Base-by-base conservation (phyloP, 331 rosid species). In the Quercus tomentella region DNA sequence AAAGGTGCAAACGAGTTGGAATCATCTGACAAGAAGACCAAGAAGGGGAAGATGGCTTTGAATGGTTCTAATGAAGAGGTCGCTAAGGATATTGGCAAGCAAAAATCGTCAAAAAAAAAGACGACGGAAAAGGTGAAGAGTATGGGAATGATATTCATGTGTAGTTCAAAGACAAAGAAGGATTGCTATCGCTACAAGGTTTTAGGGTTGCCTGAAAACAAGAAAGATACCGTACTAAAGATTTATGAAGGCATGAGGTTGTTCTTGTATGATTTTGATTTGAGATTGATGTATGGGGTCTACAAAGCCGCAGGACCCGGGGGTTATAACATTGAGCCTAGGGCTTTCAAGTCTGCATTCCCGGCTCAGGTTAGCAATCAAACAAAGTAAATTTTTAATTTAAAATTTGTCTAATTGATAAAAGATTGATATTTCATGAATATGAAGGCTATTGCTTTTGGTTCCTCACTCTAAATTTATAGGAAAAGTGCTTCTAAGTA, bases 351-450 rank as follows among this genome's bases (percentile, higher is more conserved):
- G 52, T 18, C 72, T 33, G 26, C 52, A 23, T 67, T 67, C 52
- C 72, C 52, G 25, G 72, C 72, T 35, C 72, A 67, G 72, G 72
- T 67, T 35, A 67, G 72, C 37, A 67, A 67, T 67, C 72, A 35
- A 25, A 4, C 70, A 63, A 26, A 15, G 20, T 16, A 12, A 63
- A 25, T 15, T 33, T 35, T 67, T 67, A 67, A n/a, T 20, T 9
- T 67, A 4, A 15, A 20, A 33, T 14, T 33, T 33, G 0, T 31
- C 25, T 31, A 67, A 15, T 67, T 67, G 51, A 33, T 33, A 67
- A 23, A 35, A 1, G 26, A 18, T 67, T 67, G 72, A 67, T 67
- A 5, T n/a, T 35, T 33, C 52, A 18, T 67, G 52, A 67, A 33
- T 67, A 20, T n/a, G 51, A 22, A 63, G n/a, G 70, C 41, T 49